These are phyloP conservation scores for Mycena pura DNA, from an alignment of 768 basidiomycete species.

Conservation along the genomic window DNA sequence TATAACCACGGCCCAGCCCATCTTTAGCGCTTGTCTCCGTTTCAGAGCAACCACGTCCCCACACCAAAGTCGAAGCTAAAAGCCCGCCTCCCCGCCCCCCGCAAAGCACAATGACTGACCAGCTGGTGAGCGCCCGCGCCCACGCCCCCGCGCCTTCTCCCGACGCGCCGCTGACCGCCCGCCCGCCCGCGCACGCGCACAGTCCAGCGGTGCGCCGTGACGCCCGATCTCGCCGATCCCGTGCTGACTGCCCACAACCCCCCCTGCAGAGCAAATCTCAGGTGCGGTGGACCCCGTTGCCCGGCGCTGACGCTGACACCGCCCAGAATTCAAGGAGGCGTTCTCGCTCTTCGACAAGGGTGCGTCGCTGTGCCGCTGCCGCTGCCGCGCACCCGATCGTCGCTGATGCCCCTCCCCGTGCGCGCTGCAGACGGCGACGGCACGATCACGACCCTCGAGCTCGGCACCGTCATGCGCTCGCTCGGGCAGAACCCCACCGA, in stretches of 20 bases:
- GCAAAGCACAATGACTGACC: conserved; percentile 22
- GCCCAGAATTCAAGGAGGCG: conserved; percentile 34
- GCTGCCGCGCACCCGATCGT: background rate
- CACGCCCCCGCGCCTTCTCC: background rate
- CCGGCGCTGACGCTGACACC: background rate
- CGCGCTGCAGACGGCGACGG: conserved; percentile 50
- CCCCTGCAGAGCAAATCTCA: conserved; percentile 31
- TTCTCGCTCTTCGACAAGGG: conserved; percentile 36
- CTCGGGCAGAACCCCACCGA: conserved; percentile 58
- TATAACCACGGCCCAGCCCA: too few species aligned
- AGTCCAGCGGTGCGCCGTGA: conserved; percentile 23
- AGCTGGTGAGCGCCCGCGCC: conserved; percentile 18
- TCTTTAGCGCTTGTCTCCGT: too few species aligned
- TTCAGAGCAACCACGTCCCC: too few species aligned
- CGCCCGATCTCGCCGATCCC: background rate
- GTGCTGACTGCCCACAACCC: too few species aligned
- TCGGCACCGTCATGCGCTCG: conserved; percentile 54
- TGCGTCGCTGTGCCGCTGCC: background rate
- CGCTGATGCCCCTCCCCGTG: background rate
- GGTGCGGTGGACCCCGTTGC: conserved; percentile 15
- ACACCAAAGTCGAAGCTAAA: too few species aligned
- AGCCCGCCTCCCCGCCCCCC: background rate
- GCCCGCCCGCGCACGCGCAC: too few species aligned
- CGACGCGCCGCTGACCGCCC: background rate
- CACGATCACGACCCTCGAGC: conserved; percentile 55